Base-by-base conservation (phyloP, 805 yeast species). In the Suhomyces sp. region DNA sequence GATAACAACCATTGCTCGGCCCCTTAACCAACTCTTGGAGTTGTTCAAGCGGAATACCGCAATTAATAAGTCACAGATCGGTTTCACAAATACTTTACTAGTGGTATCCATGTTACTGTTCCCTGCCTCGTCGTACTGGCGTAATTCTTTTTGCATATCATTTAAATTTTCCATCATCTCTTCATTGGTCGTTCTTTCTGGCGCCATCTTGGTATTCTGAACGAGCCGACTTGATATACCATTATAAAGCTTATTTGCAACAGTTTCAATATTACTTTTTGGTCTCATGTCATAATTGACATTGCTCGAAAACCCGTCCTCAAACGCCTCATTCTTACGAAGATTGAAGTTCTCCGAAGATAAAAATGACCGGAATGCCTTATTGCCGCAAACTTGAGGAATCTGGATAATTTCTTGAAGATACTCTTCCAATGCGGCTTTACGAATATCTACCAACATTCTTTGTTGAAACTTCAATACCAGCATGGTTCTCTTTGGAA, bases 21-120 rank as follows among this genome's bases (percentile, higher is more conserved):
- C 97, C 35, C 95, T 65, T 2, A 90, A 58, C 95, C 96, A 87
- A 30, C 79, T 77, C 30, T 77, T 79, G 2, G 84, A 70, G 12
- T 65, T 69, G 35, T 77, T 75, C 15, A 86, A 58, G 19, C 84
- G 78, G 58, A 90, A 90, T 2, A 88, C 51, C 0, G 82, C 67
- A 13, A 86, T 72, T 33, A 88, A 71, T 8, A 87, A 53, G 43
- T 88, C 95, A 44, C 91, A 81, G 3, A 90, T 79, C 0, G 96
- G 95, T 50, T 80, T 83, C 10, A 88, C 82, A 58, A 86, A 86
- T 0, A 83, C 69, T 18, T 54, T 61, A 19, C 16, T 19, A 6
- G 13, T 14, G 7, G 16, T 17, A n/a, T 27, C 29, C 6, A 5
- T 10, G n/a, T 38, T 43, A 14, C 13, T 12, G 4, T 25, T 11